phyloP scores from a whole-genome alignment of 768 basidiomycete species.

The Tricholoma furcatifolium region DNA sequence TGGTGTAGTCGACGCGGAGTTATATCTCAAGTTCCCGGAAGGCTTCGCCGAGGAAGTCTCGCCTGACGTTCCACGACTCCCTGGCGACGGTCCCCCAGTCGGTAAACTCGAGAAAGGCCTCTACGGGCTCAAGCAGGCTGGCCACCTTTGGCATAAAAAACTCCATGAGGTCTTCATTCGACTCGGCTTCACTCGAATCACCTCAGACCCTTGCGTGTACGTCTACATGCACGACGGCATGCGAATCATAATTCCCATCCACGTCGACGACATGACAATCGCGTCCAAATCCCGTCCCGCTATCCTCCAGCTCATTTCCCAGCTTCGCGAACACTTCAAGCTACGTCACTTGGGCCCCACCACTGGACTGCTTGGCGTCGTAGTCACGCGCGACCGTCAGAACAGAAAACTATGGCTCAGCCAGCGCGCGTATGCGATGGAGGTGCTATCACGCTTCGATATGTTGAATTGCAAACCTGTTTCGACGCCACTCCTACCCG shows the following conservation, averaged over 20 bases:
- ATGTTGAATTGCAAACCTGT: slow-evolving; percentile 6
- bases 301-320: neutral
- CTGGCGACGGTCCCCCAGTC: too few relatives aligned
- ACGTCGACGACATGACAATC: too few relatives aligned
- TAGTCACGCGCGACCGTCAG: neutral
- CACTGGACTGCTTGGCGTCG: slow-evolving; percentile 1
- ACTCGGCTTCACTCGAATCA: too few relatives aligned
- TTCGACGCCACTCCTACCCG: slow-evolving; percentile 10
- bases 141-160: too few relatives aligned
- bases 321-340: neutral
- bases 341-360: neutral
- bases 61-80: too few relatives aligned
- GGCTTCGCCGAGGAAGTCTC: neutral
- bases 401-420: neutral
- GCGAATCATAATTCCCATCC: too few relatives aligned
- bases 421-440: neutral
- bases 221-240: too few relatives aligned
- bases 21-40: neutral
- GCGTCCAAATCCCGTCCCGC: too few relatives aligned
- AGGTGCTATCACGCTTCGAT: slow-evolving; percentile 1
- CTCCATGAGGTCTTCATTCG: too few relatives aligned
- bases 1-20: neutral
- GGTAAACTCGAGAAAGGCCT: too few relatives aligned
- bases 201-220: too few relatives aligned
- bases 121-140: too few relatives aligned